Evolutionary conservation across 192 early-diverging fungal genomes (phyloP), one percentile per base, ranked within the genome.

Genomic region (Entomortierella lignicola): DNA sequence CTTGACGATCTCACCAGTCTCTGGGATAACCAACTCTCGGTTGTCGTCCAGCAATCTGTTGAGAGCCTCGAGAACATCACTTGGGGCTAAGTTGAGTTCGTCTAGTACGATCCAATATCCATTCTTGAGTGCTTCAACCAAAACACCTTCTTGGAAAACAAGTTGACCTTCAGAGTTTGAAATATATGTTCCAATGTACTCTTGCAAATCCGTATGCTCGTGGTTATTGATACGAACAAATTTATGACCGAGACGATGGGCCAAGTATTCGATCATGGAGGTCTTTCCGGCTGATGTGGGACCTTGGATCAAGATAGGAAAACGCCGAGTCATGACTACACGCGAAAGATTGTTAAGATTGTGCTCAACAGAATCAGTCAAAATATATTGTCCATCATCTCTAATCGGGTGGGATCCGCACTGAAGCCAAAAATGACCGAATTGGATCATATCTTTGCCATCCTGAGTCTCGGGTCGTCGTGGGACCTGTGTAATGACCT

Each of bases 141-240:
- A 83, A 10, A 96, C 89, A 63, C 98, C 98, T 85, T 99, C 98
- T 77, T 95, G 93, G 85, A 98, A 99, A 50, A 94, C 94, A 30
- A 99, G 86, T 62, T 87, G 86, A 5, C 95, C 97, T 50, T 94
- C 89, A 1, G 85, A 60, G 53, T 94, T 90, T 15, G 95, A 91
- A 2, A 95, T 89, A 69, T 98, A 99, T 0, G 93, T 90, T 59
- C 98, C 98, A 39, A 99, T 84, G 74, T 98, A 99, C 82, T 98
- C 97, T 81, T 98, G 96, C 71, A 99, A 69, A 74, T 99, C 98
- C 1, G 98, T 99, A 79, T 98, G 96, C 82, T 98, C 97, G 84
- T 99, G 98, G 81, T 99, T 99, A 82, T 99, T 99, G 77, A 99
- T 96, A 47, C 98, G 92, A 26, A 99, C 94, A 83, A 99, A 98